Evolutionary conservation across 352 stramenopile species (phyloP), one percentile per base, ranked within the genome.

Genomic region (Phytophthora pisi): DNA sequence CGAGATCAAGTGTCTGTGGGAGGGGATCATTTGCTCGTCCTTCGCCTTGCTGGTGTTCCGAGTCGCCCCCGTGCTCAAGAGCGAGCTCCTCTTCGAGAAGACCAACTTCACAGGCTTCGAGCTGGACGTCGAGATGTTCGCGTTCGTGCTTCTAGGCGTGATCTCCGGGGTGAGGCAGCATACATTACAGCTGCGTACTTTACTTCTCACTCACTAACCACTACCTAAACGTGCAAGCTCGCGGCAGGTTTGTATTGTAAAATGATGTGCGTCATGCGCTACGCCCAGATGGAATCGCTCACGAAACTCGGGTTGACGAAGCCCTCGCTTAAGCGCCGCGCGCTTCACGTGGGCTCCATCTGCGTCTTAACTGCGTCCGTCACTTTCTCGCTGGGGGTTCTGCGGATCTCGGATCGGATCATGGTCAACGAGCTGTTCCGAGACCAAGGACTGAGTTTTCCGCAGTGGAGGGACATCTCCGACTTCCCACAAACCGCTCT

Each of bases 1-100:
- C 68, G 82, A 91, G 61, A 94, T 96, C 74, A 92, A 90, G 55
- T 93, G 82, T 26, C 72, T 95, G 7, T 95, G 88, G 88, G 84
- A 94, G 59, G 85, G 86, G 10, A 84, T 94, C 23, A 95, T 95
- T 64, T 86, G 82, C 53, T 92, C 88, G 30, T 91, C 86, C 1
- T 80, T 93, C 38, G 91, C 82, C 31, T 83, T 95, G 23, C 56
- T 95, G 10, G 77, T 93, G 2, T 94, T 89, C 68, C 88, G 87
- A 16, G 73, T 93, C 34, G 78, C 91, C 15, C 88, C 79, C 4
- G 83, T 90, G 49, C 68, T 94, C 40, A 87, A 91, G 58, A 86
- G 79, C 38, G 83, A 94, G 54, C 77, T 88, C 58, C 72, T 95
- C 11, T 95, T 95, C 36, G 83, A 92, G 64, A 86, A 84, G 51